Evolutionary conservation across 1,284 basidiomycete species (phyloP).

Genomic region (Lignosus rhinocerotis): DNA sequence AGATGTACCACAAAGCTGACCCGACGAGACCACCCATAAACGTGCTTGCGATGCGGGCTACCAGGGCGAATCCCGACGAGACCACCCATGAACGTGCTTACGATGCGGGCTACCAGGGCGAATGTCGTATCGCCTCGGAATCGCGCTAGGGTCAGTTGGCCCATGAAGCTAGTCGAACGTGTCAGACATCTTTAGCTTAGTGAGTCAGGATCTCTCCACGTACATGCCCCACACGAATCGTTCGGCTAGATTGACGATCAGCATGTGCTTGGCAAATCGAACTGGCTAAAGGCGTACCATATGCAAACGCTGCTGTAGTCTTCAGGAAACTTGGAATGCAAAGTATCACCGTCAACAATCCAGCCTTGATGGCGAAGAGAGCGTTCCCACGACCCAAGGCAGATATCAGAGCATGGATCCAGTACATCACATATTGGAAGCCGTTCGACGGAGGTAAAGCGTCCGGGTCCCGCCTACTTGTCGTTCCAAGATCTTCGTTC

Average conservation of each 20-base stretch:
- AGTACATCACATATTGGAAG: conserved; percentile 52
- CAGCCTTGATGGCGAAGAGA: conserved; percentile 82
- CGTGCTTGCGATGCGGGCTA: conserved; percentile 65
- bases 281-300: conserved; percentile 42
- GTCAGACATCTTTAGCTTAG: background rate
- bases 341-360: conserved; percentile 63
- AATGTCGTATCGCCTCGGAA: conserved; percentile 80
- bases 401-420: conserved; percentile 42
- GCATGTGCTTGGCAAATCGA: background rate
- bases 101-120: conserved; percentile 61
- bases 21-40: conserved; percentile 73
- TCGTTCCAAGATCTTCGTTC: conserved; percentile 52
- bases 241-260: conserved; percentile 23
- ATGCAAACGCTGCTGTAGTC: conserved; percentile 57
- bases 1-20: conserved; percentile 76
- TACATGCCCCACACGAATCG: conserved; percentile 41
- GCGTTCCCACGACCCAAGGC: conserved; percentile 56
- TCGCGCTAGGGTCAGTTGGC: conserved; percentile 65
- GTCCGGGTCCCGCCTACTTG: conserved; percentile 69
- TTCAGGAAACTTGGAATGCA: conserved; percentile 62
- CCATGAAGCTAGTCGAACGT: conserved; percentile 58
- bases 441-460: conserved; percentile 66
- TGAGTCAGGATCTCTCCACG: conserved; percentile 5
- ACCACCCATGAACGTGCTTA: conserved; percentile 72
- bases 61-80: conserved; percentile 65